phyloP scores from a whole-genome alignment of 1,284 basidiomycete species.

The Sanguinoderma infundibulare region DNA sequence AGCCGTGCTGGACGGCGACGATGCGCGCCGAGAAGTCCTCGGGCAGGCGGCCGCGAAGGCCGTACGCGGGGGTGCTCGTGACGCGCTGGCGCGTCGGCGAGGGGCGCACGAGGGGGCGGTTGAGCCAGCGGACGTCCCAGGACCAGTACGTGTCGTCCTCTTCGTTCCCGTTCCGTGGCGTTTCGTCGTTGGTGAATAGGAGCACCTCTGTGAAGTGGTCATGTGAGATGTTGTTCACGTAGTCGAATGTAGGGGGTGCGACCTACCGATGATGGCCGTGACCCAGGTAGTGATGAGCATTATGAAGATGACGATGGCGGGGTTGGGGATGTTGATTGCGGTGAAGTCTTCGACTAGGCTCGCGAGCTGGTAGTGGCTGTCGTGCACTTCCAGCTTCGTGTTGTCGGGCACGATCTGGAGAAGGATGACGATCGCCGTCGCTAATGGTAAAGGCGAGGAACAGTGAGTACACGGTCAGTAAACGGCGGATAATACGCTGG shows the following conservation, averaged over 20 bases:
- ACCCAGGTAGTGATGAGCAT: neutral
- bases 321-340: too few species aligned
- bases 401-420: too few species aligned
- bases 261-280: neutral
- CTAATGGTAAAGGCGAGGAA: neutral
- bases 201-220: neutral
- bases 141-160: neutral
- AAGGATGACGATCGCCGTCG: neutral
- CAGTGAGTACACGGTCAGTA: neutral
- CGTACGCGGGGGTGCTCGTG: too few species aligned
- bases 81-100: too few species aligned
- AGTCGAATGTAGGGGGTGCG: too few species aligned
- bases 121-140: neutral
- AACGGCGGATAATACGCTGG: too few species aligned
- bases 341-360: too few species aligned
- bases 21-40: slow-evolving; percentile 27
- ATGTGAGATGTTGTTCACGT: neutral
- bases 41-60: too few species aligned
- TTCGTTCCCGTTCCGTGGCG: neutral
- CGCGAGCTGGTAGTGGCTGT: too few species aligned
- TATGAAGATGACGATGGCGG: too few species aligned
- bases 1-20: slow-evolving; percentile 24
- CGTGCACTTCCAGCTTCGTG: too few species aligned
- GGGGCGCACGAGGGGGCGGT: neutral
- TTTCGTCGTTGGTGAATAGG: too few species aligned